Evolutionary conservation across 1,284 basidiomycete genomes (phyloP).

Genomic region (Ustilago vetiveriae): DNA sequence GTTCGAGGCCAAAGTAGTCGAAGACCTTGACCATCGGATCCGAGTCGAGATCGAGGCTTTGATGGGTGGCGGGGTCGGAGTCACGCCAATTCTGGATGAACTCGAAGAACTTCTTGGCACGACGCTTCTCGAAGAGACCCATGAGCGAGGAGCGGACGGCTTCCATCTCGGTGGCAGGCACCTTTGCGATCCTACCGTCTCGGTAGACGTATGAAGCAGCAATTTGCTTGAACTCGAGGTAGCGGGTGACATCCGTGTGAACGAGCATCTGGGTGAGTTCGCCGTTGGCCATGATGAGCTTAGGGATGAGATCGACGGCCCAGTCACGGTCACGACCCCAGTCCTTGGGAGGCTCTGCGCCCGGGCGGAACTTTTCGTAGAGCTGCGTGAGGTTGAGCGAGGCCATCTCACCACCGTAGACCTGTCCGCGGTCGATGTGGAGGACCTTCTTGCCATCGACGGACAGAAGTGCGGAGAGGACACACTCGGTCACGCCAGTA

Average conservation of each 20-base stretch:
- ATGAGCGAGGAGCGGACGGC: constrained; percentile 93
- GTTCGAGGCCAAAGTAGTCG: constrained; percentile 94
- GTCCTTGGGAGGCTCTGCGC: constrained; percentile 70
- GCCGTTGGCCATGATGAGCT: constrained; percentile 90
- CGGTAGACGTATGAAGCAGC: constrained; percentile 97
- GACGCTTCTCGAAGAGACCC: constrained; percentile 97
- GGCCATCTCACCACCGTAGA: constrained; percentile 97
- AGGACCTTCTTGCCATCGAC: constrained; percentile 99
- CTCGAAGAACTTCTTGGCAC: constrained; percentile 98
- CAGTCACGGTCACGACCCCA: constrained; percentile 66
- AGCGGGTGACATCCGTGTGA: constrained; percentile 97
- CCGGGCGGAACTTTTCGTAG: constrained; percentile 88
- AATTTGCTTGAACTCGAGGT: constrained; percentile 99
- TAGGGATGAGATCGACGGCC: constrained; percentile 66
- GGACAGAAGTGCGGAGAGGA: constrained; percentile 84
- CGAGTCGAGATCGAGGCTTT: constrained; percentile 70
- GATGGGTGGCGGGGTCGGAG: constrained; percentile 91
- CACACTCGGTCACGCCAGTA: constrained; percentile 97
- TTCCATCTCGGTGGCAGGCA: constrained; percentile 97
- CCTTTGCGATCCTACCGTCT: constrained; percentile 96
- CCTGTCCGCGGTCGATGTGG: constrained; percentile 98
- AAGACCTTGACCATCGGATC: constrained; percentile 73
- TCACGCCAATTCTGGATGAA: constrained; percentile 96
- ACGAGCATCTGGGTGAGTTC: constrained; percentile 98
- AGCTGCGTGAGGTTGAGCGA: constrained; percentile 97